Percentiles rank a stretch among this genome's conserved stretches.
phyloP scores from a whole-genome alignment of 176 grass and related monocot species.

The Avena insularis region DNA sequence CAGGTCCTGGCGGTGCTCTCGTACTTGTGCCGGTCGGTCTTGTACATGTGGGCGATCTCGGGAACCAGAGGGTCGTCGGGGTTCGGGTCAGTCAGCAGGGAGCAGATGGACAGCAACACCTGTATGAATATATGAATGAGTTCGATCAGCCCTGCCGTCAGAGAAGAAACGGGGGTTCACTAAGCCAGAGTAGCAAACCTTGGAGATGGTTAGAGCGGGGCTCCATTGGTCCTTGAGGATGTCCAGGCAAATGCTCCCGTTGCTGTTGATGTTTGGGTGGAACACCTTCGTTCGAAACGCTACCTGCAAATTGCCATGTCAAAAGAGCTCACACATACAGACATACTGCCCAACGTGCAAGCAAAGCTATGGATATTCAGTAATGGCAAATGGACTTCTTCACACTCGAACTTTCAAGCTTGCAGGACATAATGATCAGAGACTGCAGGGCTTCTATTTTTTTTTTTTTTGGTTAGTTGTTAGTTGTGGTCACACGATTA shows the following conservation, averaged over 20 bases:
- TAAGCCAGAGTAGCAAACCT: slow-evolving; percentile 41
- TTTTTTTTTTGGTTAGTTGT: too few relatives aligned
- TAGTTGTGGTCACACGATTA: not conserved
- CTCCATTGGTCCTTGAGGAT: slow-evolving; percentile 91
- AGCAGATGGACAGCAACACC: slow-evolving; percentile 82
- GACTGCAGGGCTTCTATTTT: not conserved
- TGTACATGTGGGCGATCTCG: slow-evolving; percentile 85
- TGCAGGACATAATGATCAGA: not conserved
- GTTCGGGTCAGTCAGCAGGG: slow-evolving; percentile 70
- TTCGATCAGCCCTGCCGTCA: not conserved
- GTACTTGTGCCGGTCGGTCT: slow-evolving; percentile 74
- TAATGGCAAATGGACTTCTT: not conserved
- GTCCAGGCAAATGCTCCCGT: slow-evolving; percentile 83
- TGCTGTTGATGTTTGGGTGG: slow-evolving; percentile 85
- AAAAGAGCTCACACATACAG: not conserved
- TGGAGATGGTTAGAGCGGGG: slow-evolving; percentile 73
- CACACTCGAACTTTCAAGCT: not conserved
- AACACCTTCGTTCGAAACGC: slow-evolving; percentile 80
- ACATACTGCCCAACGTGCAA: not conserved
- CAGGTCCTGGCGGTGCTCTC: slow-evolving; percentile 72
- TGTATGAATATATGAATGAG: not conserved
- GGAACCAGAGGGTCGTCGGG: slow-evolving; percentile 82
- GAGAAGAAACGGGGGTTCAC: not conserved
- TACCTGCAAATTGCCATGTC: slow-evolving; percentile 55
- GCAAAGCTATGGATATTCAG: not conserved